phyloP scores from a whole-genome alignment of 345 rosid species.

The Sonneratia caseolaris region DNA sequence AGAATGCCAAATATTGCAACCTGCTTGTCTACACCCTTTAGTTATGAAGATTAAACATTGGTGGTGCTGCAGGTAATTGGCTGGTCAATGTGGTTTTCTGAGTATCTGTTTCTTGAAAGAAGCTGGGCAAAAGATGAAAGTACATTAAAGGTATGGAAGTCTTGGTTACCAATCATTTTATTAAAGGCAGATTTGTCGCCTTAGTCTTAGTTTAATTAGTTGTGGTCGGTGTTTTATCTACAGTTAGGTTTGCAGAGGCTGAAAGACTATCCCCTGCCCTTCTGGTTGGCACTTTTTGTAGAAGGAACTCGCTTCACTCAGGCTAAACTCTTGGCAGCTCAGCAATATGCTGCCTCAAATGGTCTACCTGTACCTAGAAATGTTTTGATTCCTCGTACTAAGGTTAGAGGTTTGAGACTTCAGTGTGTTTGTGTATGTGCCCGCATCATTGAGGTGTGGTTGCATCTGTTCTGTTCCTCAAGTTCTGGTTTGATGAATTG shows the following conservation, averaged over 20 bases:
- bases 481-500: background rate
- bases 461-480: background rate
- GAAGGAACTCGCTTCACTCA: slow-evolving; percentile 97
- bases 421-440: background rate
- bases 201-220: slow-evolving; percentile 7
- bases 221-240: slow-evolving; percentile 21
- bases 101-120: slow-evolving; percentile 83
- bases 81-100: slow-evolving; percentile 99
- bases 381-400: slow-evolving; percentile 94
- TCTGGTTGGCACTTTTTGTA: slow-evolving; percentile 97
- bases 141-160: slow-evolving; percentile 48
- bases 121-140: slow-evolving; percentile 88
- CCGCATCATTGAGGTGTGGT: background rate
- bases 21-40: background rate
- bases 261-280: slow-evolving; percentile 75
- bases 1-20: background rate
- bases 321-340: slow-evolving; percentile 92
- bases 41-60: background rate
- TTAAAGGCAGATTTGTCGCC: background rate
- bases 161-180: background rate
- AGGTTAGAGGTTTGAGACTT: slow-evolving; percentile 31
- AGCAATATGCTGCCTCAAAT: slow-evolving; percentile 72
- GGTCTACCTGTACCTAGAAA: slow-evolving; percentile 84
- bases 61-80: slow-evolving; percentile 66
- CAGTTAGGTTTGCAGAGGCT: slow-evolving; percentile 84